phyloP scores from a whole-genome alignment of 108 stramenopile genomes.

The Thalassiosira profunda region DNA sequence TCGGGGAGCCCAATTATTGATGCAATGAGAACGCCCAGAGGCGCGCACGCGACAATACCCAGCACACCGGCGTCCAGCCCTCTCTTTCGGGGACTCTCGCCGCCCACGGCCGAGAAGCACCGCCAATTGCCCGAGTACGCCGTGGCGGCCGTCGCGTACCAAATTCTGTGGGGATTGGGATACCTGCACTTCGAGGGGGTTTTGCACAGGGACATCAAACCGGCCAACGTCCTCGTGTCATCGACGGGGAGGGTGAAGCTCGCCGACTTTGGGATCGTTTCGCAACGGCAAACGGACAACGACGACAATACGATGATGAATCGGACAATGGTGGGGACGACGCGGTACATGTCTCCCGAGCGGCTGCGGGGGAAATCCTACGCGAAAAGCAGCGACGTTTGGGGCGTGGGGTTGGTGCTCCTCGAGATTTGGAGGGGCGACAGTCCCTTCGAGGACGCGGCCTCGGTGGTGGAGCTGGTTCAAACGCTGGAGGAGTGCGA shows the following conservation, averaged over 20 bases:
- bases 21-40: too few species aligned
- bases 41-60: background rate
- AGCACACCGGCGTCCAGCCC: slow-evolving; percentile 16
- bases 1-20: too few species aligned
- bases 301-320: slow-evolving; percentile 49
- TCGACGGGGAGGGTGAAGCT: slow-evolving; percentile 84
- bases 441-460: slow-evolving; percentile 59
- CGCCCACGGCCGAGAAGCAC: background rate
- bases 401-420: slow-evolving; percentile 90
- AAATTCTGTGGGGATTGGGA: slow-evolving; percentile 86
- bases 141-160: slow-evolving; percentile 76
- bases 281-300: slow-evolving; percentile 13
- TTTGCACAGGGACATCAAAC: slow-evolving; percentile 95
- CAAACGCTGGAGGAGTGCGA: slow-evolving; percentile 60
- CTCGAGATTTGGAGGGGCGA: slow-evolving; percentile 69
- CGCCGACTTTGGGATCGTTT: slow-evolving; percentile 93
- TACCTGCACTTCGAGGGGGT: slow-evolving; percentile 86
- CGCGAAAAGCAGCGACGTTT: slow-evolving; percentile 82
- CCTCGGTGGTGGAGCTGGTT: slow-evolving; percentile 62
- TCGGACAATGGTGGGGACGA: slow-evolving; percentile 88
- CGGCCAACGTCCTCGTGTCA: slow-evolving; percentile 86
- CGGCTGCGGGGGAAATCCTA: slow-evolving; percentile 81
- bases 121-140: slow-evolving; percentile 52
- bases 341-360: slow-evolving; percentile 92
- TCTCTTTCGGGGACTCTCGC: slow-evolving; percentile 26